phyloP scores from a whole-genome alignment of 108 stramenopile genomes.

The Discostella pseudostelligera region DNA sequence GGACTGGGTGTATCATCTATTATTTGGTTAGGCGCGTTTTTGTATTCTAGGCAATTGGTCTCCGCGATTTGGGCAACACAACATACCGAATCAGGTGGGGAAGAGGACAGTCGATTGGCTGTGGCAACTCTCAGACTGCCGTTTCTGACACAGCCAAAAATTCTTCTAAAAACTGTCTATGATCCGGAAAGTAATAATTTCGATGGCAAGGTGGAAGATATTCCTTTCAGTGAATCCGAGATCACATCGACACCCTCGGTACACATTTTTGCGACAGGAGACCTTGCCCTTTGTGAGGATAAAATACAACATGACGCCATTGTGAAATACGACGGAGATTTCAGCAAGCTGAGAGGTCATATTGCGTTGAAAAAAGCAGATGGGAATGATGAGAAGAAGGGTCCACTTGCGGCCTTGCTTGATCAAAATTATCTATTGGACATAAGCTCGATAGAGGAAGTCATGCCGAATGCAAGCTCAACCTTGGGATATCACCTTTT shows the following conservation, averaged over 20 bases:
- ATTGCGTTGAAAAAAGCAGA: slow-evolving; percentile 28
- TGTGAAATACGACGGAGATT: slow-evolving; percentile 40
- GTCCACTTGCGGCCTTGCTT: slow-evolving; percentile 13
- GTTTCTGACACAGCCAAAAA: slow-evolving; percentile 28
- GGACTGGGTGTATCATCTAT: slow-evolving; percentile 39
- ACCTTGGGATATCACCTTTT: slow-evolving; percentile 20
- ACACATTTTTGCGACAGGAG: slow-evolving; percentile 26
- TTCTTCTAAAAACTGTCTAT: slow-evolving; percentile 19
- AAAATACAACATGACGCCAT: slow-evolving; percentile 37
- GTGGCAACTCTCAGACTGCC: slow-evolving; percentile 37
- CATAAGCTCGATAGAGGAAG: slow-evolving; percentile 35
- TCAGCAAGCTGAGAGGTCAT: slow-evolving; percentile 34
- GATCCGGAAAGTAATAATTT: slow-evolving; percentile 32
- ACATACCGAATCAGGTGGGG: background rate
- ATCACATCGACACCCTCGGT: slow-evolving; percentile 25
- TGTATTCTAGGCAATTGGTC: slow-evolving; percentile 42
- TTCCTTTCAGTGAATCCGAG: slow-evolving; percentile 30
- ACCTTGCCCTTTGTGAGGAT: slow-evolving; percentile 29
- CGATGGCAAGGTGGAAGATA: slow-evolving; percentile 16
- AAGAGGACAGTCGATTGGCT: slow-evolving; percentile 15
- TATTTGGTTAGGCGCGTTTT: slow-evolving; percentile 26
- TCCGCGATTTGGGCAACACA: slow-evolving; percentile 39
- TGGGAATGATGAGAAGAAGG: slow-evolving; percentile 1
- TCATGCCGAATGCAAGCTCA: slow-evolving; percentile 34
- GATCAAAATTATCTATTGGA: slow-evolving; percentile 41